Conservation (phyloP, 305 asterid species). For the Fraxinus floribunda region DNA sequence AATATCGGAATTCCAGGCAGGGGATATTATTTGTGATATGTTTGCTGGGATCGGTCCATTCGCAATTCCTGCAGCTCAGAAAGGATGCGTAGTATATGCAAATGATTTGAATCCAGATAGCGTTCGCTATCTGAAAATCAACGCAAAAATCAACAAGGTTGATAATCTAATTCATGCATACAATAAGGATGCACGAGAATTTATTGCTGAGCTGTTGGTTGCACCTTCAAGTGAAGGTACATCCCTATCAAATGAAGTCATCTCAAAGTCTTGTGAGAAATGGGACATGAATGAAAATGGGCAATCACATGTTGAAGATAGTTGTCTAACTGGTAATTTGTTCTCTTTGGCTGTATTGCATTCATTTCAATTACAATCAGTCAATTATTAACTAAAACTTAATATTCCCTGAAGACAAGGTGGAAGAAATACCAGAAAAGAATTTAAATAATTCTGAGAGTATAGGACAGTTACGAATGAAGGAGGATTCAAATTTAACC, state of each 20-base stretch:
- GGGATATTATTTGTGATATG: slow-evolving; percentile 83
- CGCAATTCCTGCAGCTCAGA: slow-evolving; percentile 92
- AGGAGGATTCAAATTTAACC: slow-evolving; percentile 35
- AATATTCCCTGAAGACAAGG: slow-evolving; percentile 44
- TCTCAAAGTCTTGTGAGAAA: slow-evolving; percentile 32
- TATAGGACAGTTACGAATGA: slow-evolving; percentile 30
- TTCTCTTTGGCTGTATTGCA: slow-evolving; percentile 15
- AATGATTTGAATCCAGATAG: slow-evolving; percentile 94
- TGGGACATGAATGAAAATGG: slow-evolving; percentile 30
- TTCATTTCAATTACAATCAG: slow-evolving; percentile 1
- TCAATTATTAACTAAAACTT: slow-evolving; percentile 18
- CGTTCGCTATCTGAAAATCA: slow-evolving; percentile 64
- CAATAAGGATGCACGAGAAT: slow-evolving; percentile 81
- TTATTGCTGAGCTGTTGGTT: slow-evolving; percentile 55
- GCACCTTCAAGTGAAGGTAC: slow-evolving; percentile 51
- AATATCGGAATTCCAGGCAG: slow-evolving; percentile 62
- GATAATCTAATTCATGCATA: slow-evolving; percentile 61
- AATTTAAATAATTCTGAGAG: slow-evolving; percentile 26
- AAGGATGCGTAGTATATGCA: slow-evolving; percentile 84
- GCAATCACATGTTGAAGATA: slow-evolving; percentile 33
- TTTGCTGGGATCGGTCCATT: slow-evolving; percentile 96
- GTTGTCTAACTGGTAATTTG: slow-evolving; percentile 37
- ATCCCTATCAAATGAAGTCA: slow-evolving; percentile 33
- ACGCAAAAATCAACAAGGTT: slow-evolving; percentile 78
- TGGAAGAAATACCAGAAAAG: slow-evolving; percentile 35